Evolutionary conservation across 257 asterid genomes (phyloP), one percentile per base, ranked within the genome.

Genomic region (Scutellaria barbata): DNA sequence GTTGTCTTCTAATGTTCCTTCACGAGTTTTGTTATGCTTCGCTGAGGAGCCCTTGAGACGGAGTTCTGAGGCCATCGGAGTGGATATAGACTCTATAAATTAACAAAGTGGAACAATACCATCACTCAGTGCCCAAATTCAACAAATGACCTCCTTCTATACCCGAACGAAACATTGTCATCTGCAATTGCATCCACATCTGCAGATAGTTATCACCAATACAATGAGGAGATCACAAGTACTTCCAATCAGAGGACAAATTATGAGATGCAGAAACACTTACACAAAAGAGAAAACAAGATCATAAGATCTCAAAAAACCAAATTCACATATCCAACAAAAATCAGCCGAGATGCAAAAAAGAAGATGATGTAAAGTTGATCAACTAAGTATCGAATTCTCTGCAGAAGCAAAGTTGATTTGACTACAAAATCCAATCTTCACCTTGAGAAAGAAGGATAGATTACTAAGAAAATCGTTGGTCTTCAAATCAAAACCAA

Each of bases 51-150:
- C 51, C 74, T 83, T 81, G 50, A 50, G 52, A 63, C 37, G 74
- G 14, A 79, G 66, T 8, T 77, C 74, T 3, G 90, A 87, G 54
- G 88, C 89, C 90, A 88, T 85, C 35, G 50, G 69, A 46, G 65
- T 1, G 48, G 61, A 59, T 54, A 65, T 10, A 57, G 47, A 73
- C 48, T 55, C 37, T 33, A 66, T 17, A 62, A 60, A 60, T 35
- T 14, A 58, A 51, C 60, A 54, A 59, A 33, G 68, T 62, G 12
- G 39, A 55, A 7, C 57, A 66, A 52, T 46, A 47, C 40, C 68
- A 71, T 51, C 14, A 70, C 79, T 51, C 76, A 37, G 39, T 5
- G 10, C 71, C 68, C 37, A 43, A 17, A 20, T 59, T 47, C 20
- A 47, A 58, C 3, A 40, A 12, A 13, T 37, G 12, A 8, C 71